Conservation (phyloP, 305 asterid species). For the Rubia peregrina region DNA sequence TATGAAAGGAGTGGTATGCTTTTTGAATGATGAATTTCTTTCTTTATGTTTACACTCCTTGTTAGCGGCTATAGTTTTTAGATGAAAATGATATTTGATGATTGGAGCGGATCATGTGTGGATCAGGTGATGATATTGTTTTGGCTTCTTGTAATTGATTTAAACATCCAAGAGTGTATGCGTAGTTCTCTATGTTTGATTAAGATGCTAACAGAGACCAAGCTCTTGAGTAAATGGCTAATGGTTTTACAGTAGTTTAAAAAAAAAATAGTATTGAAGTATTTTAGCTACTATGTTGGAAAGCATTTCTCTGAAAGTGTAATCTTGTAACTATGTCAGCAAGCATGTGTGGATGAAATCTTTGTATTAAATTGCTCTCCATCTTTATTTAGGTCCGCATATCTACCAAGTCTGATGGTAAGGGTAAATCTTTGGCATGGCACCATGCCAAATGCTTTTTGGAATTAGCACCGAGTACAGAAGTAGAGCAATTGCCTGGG, state of each 20-base stretch:
- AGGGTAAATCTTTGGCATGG: slow-evolving; percentile 70
- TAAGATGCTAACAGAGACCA: not conserved
- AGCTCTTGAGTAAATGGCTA: not conserved
- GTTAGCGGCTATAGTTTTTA: too few species aligned
- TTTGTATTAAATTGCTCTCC: slow-evolving; percentile 17
- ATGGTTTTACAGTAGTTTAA: not conserved
- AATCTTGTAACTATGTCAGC: not conserved
- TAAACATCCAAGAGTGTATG: not conserved
- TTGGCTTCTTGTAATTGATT: not conserved
- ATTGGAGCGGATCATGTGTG: not conserved
- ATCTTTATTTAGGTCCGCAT: slow-evolving; percentile 56
- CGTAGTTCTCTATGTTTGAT: not conserved
- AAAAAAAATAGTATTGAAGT: not conserved
- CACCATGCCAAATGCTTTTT: slow-evolving; percentile 84
- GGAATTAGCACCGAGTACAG: slow-evolving; percentile 39
- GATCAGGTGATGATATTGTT: not conserved
- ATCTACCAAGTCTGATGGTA: slow-evolving; percentile 80
- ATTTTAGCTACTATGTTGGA: not conserved
- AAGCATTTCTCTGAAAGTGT: not conserved
- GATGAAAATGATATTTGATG: not conserved
- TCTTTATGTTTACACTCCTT: not conserved
- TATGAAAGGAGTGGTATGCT: slow-evolving; percentile 67
- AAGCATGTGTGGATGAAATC: slow-evolving; percentile 1
- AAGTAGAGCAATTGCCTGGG: slow-evolving; percentile 59
- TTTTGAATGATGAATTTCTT: slow-evolving; percentile 7